Evolutionary conservation across 495 filamentous ascomycete genomes (phyloP).

Genomic region (Neurospora pannonica): DNA sequence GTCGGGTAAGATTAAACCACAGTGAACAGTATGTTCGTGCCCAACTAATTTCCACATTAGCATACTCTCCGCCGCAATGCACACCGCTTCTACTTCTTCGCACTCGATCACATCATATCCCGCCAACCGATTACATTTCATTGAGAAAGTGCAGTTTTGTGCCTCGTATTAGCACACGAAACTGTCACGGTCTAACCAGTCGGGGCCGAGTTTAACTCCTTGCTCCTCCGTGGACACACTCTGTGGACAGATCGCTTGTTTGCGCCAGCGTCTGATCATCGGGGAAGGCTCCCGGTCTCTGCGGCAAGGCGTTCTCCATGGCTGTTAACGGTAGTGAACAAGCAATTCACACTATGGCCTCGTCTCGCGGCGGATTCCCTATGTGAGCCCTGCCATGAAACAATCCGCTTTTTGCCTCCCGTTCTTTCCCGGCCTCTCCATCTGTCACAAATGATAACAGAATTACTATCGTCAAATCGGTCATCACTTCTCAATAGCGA

Average conservation of each 20-base stretch:
- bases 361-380: not conserved
- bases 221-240: not conserved
- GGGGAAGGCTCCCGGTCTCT: not conserved
- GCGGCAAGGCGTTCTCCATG: not conserved
- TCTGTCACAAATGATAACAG: not conserved
- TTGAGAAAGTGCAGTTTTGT: not conserved
- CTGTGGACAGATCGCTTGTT: not conserved
- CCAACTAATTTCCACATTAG: not conserved
- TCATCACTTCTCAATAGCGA: not conserved
- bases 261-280: not conserved
- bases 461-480: not conserved
- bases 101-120: not conserved
- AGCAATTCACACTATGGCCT: not conserved
- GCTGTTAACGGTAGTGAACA: not conserved
- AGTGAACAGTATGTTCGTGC: not conserved
- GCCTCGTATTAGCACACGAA: not conserved
- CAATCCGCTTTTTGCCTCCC: not conserved
- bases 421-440: not conserved
- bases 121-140: not conserved
- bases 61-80: not conserved
- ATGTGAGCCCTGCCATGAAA: not conserved
- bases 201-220: not conserved
- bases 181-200: not conserved
- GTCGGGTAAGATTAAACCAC: not conserved
- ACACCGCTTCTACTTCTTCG: not conserved